These are phyloP conservation scores for Colletotrichum sojae DNA, from an alignment of 2,329 filamentous ascomycete species.

Conservation along the genomic window DNA sequence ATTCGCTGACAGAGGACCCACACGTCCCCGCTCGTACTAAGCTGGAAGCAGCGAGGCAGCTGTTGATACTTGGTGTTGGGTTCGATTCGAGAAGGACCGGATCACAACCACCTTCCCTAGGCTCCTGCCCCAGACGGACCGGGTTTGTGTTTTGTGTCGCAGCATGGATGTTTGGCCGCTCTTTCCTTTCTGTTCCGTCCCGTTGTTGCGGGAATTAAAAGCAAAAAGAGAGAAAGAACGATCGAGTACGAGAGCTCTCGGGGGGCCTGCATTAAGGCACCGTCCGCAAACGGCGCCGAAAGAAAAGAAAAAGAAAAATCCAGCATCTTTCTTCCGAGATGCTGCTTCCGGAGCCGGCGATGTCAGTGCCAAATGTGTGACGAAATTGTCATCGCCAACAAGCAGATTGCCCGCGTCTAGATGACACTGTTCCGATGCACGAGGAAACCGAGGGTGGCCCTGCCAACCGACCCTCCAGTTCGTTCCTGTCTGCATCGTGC, in stretches of 20 bases:
- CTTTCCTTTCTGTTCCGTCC: conserved; percentile 1
- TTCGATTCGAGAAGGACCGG: conserved; percentile 31
- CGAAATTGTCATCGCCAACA: conserved; percentile 13
- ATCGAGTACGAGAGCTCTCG: too few relatives aligned
- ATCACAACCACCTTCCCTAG: neutral
- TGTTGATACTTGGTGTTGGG: conserved; percentile 3
- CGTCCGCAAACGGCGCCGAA: too few relatives aligned
- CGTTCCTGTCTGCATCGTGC: conserved; percentile 20
- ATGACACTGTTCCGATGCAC: conserved; percentile 33
- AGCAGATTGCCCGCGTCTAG: conserved; percentile 12
- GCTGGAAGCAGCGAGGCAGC: conserved; percentile 18
- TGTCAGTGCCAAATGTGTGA: neutral
- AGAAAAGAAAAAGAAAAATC: neutral
- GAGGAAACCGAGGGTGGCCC: conserved; percentile 8
- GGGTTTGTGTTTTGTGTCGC: too few relatives aligned
- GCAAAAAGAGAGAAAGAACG: too few relatives aligned
- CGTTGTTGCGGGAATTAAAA: too few relatives aligned
- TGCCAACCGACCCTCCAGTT: conserved; percentile 34
- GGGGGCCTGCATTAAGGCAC: too few relatives aligned
- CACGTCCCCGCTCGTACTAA: neutral
- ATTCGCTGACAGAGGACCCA: conserved; percentile 15
- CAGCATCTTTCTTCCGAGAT: neutral
- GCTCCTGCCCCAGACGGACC: too few relatives aligned
- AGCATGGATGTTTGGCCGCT: neutral
- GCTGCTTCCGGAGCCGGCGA: neutral